Percentiles rank a stretch among this genome's conserved stretches.
These are phyloP conservation scores for Aspergillus texensis DNA, from an alignment of 2,329 filamentous ascomycete genomes.

Conservation along the genomic window DNA sequence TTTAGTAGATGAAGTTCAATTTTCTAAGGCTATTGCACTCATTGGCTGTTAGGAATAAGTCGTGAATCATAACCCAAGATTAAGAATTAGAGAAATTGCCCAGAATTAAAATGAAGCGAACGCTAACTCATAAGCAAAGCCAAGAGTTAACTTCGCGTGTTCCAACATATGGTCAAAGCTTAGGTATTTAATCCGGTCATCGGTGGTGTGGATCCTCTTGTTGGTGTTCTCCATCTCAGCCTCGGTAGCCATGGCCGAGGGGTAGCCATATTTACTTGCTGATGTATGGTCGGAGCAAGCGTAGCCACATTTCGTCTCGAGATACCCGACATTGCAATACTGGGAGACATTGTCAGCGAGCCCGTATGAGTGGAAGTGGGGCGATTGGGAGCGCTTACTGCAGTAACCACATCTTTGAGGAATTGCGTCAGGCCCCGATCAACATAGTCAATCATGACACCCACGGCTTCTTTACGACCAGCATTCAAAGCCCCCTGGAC, in stretches of 20 bases:
- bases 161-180: conserved; percentile 90
- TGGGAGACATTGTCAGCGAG: conserved; percentile 31
- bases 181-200: conserved; percentile 71
- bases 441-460: conserved; percentile 91
- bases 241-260: conserved; percentile 67
- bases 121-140: conserved; percentile 80
- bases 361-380: neutral
- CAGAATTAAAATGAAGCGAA: conserved; percentile 66
- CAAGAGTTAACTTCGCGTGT: conserved; percentile 82
- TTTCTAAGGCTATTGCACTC: neutral
- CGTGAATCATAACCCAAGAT: neutral
- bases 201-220: conserved; percentile 72
- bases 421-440: conserved; percentile 80
- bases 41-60: neutral
- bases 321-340: conserved; percentile 87
- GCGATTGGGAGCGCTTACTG: conserved; percentile 45
- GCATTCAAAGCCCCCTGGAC: conserved; percentile 80
- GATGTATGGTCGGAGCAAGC: conserved; percentile 74
- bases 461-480: conserved; percentile 80
- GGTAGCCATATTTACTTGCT: conserved; percentile 67
- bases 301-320: conserved; percentile 87
- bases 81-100: neutral
- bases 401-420: conserved; percentile 83
- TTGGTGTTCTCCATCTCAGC: conserved; percentile 62
- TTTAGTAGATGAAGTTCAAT: neutral